A percentile compares a stretch with the other conserved stretches of the same genome.
Conservation (phyloP, 164 flowering plant genomes). For the Berberis thunbergii region DNA sequence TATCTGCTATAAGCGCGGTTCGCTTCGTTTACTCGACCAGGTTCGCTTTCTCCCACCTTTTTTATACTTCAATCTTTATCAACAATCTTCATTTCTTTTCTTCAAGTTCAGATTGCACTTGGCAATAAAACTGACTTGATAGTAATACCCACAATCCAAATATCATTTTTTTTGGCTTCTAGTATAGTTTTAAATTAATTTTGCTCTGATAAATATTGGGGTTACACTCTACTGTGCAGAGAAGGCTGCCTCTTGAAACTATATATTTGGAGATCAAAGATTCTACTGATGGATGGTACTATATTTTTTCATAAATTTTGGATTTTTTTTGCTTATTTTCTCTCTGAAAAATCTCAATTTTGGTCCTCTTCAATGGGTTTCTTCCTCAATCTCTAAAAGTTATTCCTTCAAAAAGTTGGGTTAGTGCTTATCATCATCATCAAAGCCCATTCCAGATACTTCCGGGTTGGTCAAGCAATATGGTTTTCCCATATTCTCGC, state of each 20-base stretch:
- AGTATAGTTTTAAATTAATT: too few species aligned
- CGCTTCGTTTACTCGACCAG: conserved; percentile 82
- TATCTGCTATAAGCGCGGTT: conserved; percentile 66
- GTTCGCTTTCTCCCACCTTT: conserved; percentile 9
- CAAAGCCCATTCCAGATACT: too few species aligned
- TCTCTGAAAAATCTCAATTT: neutral
- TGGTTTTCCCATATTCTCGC: too few species aligned
- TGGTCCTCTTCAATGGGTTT: too few species aligned
- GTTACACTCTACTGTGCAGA: conserved; percentile 24
- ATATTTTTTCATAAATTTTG: neutral
- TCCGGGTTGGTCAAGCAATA: too few species aligned
- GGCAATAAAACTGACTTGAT: neutral
- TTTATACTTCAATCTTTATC: neutral
- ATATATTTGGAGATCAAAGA: conserved; percentile 42
- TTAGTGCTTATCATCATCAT: too few species aligned
- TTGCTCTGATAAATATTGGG: too few species aligned
- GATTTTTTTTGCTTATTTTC: neutral
- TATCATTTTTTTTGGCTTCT: too few species aligned
- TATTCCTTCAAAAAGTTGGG: too few species aligned
- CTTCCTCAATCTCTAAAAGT: too few species aligned
- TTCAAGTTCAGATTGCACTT: neutral
- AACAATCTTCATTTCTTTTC: neutral
- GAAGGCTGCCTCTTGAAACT: conserved; percentile 62
- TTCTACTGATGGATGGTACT: conserved; percentile 49
- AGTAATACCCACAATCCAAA: too few species aligned